Percentiles rank a stretch among this genome's conserved stretches.
phyloP scores from a whole-genome alignment of 75 land plant species.

The Isoetes taiwanensis region DNA sequence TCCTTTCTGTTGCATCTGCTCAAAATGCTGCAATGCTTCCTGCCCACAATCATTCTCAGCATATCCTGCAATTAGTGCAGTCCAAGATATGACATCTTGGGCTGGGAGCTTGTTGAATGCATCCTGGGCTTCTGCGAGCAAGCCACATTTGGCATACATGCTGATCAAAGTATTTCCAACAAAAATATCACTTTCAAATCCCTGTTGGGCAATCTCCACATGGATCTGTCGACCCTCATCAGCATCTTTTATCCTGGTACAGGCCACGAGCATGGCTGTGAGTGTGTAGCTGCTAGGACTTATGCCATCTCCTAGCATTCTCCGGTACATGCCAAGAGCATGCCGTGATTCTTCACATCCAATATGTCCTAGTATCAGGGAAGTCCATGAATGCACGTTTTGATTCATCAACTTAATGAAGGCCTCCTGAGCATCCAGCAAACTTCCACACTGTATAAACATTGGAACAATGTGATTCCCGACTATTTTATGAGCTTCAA shows the following conservation, averaged over 20 bases:
- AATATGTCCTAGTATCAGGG: neutral
- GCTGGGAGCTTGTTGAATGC: too few species aligned
- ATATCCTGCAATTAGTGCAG: too few species aligned
- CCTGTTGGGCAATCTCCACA: too few species aligned
- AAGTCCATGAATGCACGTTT: conserved; percentile 9
- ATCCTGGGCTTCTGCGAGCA: too few species aligned
- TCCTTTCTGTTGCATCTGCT: too few species aligned
- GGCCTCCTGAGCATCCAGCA: neutral
- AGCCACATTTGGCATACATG: too few species aligned
- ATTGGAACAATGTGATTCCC: neutral
- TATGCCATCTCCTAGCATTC: neutral
- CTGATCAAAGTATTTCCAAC: too few species aligned
- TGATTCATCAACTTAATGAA: neutral
- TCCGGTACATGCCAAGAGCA: neutral
- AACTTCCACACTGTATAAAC: neutral
- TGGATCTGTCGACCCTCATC: too few species aligned
- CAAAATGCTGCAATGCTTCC: too few species aligned
- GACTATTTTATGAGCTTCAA: neutral
- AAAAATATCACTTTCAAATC: too few species aligned
- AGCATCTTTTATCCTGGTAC: neutral
- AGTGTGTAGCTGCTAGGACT: neutral
- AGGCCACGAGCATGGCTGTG: neutral
- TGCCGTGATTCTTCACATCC: neutral
- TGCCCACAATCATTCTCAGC: too few species aligned
- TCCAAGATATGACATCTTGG: too few species aligned